These are phyloP conservation scores for Epichloe gansuensis DNA, from an alignment of 2,329 filamentous ascomycete genomes.

Conservation along the genomic window DNA sequence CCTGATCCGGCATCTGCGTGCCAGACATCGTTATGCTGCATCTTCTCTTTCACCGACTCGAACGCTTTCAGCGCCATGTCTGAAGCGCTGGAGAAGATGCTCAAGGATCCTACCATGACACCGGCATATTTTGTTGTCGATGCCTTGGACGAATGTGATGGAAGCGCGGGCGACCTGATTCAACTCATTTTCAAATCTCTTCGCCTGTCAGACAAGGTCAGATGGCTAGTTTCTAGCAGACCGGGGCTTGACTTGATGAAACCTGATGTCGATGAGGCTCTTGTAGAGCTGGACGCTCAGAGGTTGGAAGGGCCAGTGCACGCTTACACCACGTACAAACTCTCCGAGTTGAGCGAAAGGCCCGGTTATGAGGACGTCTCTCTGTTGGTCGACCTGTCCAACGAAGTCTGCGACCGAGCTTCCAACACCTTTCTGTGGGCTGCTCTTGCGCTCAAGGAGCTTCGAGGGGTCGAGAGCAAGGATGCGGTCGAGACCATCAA, in stretches of 20 bases:
- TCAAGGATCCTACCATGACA: constrained; percentile 23
- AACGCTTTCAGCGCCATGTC: constrained; percentile 24
- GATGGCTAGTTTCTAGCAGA: constrained; percentile 32
- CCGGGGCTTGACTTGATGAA: constrained; percentile 13
- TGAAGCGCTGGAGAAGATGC: constrained; percentile 28
- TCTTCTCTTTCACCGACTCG: constrained; percentile 19
- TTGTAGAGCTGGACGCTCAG: constrained; percentile 27
- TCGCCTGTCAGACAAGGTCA: constrained; percentile 16
- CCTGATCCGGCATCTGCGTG: constrained; percentile 25
- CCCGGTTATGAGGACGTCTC: constrained; percentile 4
- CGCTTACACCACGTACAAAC: constrained; percentile 25
- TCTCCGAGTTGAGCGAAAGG: constrained; percentile 8
- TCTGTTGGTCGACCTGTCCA: constrained; percentile 3
- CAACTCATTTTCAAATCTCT: constrained; percentile 21
- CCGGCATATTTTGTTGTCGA: constrained; percentile 31
- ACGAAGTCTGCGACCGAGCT: constrained; percentile 6
- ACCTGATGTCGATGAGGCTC: constrained; percentile 18
- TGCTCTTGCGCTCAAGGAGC: constrained; percentile 7
- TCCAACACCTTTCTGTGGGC: constrained; percentile 12
- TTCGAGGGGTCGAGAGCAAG: constrained; percentile 5
- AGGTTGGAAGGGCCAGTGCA: constrained; percentile 23
- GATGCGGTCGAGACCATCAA: constrained; percentile 3
- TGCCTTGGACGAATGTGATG: constrained; percentile 34
- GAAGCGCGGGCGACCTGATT: constrained; percentile 20
- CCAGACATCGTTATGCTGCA: constrained; percentile 20